Conservation (phyloP, 1,139 yeast genomes). For the Petasospora rhodanensis region DNA sequence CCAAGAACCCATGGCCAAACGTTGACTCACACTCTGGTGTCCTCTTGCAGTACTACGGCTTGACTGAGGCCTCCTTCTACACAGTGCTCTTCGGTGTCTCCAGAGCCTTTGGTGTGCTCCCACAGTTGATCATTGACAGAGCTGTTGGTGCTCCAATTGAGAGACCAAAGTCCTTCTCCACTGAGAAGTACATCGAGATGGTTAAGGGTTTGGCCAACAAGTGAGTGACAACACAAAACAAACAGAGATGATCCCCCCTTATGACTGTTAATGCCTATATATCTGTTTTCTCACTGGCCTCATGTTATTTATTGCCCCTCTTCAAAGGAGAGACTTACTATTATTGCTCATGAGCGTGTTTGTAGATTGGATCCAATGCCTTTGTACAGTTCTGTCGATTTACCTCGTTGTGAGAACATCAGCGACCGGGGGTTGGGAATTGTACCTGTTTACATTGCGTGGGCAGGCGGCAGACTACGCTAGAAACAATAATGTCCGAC, state of each 20-base stretch:
- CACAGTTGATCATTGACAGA: slow-evolving; percentile 94
- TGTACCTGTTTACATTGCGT: too few relatives aligned
- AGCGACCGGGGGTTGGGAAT: too few relatives aligned
- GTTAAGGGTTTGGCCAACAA: slow-evolving; percentile 31
- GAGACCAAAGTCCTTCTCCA: slow-evolving; percentile 95
- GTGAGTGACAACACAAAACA: slow-evolving; percentile 11
- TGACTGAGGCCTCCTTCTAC: slow-evolving; percentile 93
- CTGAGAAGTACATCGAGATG: slow-evolving; percentile 41
- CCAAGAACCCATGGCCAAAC: slow-evolving; percentile 99
- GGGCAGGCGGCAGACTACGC: too few relatives aligned
- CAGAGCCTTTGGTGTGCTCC: slow-evolving; percentile 96
- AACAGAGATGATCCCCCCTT: neutral
- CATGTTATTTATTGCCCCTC: too few relatives aligned
- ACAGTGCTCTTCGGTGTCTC: slow-evolving; percentile 98
- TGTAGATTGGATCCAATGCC: too few relatives aligned
- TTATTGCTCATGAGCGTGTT: too few relatives aligned
- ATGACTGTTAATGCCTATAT: too few relatives aligned
- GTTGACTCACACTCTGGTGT: slow-evolving; percentile 98
- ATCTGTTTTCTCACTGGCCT: too few relatives aligned
- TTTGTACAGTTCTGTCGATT: too few relatives aligned
- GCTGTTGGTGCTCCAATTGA: slow-evolving; percentile 94
- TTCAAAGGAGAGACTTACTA: too few relatives aligned
- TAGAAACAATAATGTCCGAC: too few relatives aligned
- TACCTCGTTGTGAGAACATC: too few relatives aligned
- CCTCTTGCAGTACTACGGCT: slow-evolving; percentile 93